phyloP scores from a whole-genome alignment of 345 rosid genomes.

The Cardamine chenopodiifolia region DNA sequence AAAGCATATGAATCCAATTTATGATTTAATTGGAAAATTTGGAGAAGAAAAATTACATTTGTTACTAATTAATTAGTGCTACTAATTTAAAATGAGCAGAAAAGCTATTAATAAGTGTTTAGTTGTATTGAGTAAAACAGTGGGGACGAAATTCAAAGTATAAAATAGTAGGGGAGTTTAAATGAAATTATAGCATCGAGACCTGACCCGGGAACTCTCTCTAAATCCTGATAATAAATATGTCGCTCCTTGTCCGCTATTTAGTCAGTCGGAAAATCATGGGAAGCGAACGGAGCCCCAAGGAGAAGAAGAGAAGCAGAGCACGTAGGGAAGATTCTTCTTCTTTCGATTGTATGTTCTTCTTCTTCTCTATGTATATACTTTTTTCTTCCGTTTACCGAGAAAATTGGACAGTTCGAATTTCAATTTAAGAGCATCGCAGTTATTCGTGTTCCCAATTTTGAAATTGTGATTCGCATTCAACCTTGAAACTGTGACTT shows the following conservation, averaged over 20 bases:
- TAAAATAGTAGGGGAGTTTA: not conserved
- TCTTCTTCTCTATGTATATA: not conserved
- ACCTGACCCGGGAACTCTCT: slow-evolving; percentile 29
- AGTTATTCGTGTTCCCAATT: not conserved
- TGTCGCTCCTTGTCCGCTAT: not conserved
- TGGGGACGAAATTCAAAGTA: not conserved
- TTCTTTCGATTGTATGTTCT: slow-evolving; percentile 47
- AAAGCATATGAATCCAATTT: not conserved
- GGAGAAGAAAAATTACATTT: not conserved
- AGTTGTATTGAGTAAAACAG: not conserved
- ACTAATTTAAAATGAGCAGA: no score
- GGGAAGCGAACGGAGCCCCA: slow-evolving; percentile 65
- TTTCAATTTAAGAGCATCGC: not conserved
- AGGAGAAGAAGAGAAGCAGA: slow-evolving; percentile 61
- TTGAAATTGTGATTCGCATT: slow-evolving; percentile 2
- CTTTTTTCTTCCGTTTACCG: slow-evolving; percentile 3
- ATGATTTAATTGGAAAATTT: not conserved
- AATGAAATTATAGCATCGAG: not conserved
- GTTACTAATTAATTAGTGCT: not conserved
- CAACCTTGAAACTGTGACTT: slow-evolving; percentile 2
- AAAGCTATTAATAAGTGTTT: not conserved
- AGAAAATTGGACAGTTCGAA: slow-evolving; percentile 15
- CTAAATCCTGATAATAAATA: not conserved
- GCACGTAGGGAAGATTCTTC: slow-evolving; percentile 44
- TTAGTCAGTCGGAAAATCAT: slow-evolving; percentile 38